Evolutionary conservation across 2,329 filamentous ascomycete species (phyloP), one percentile per base, ranked within the genome.

Genomic region (Fusarium multiceps): DNA sequence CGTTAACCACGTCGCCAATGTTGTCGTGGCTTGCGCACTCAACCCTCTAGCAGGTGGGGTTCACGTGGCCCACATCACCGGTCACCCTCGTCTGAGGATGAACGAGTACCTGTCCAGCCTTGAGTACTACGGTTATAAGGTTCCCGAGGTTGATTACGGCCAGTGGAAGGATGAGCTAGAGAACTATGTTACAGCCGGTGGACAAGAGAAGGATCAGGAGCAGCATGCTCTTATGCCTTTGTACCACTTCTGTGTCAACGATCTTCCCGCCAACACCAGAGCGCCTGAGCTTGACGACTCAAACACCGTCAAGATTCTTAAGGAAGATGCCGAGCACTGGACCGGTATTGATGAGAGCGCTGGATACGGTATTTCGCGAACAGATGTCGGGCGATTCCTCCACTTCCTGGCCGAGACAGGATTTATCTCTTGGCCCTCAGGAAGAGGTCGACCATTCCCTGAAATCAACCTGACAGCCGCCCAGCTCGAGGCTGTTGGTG

Each of bases 1-100:
- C 0, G 94, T 97, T 27, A 89, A 89, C 67, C 93, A 97, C 71
- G 94, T 98, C 37, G 88, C 91, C 2, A 86, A 88, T n/a, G 88
- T 97, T 10, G 91, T 97, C n/a, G 87, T 97, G 11, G 91, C 97
- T 27, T 84, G 90, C 7, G 86, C 89, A 12, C 55, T 64, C 0
- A 85, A 97, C 73, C 86, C 90, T 76, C 90, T 90, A 1, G 84
- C 88, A 1, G 68, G 73, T 8, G 74, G 69, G 21, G 50, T 63
- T 23, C 83, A 86, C 64, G 92, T 97, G 8, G 86, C 89, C 2
- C 93, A 97, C 71, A 89, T 97, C 55, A 97, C 93, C 2, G 88
- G 88, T 9, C 93, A 94, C 78, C 93, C 93, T 5, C 87, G 93
- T 18, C 86, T 96, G 42, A 89, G 88, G 4, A 90, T 94, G 84